A percentile compares a stretch with the other conserved stretches of the same genome.
These are phyloP conservation scores for Leccinellum rugosiceps DNA, from an alignment of 768 basidiomycete genomes.

Conservation along the genomic window DNA sequence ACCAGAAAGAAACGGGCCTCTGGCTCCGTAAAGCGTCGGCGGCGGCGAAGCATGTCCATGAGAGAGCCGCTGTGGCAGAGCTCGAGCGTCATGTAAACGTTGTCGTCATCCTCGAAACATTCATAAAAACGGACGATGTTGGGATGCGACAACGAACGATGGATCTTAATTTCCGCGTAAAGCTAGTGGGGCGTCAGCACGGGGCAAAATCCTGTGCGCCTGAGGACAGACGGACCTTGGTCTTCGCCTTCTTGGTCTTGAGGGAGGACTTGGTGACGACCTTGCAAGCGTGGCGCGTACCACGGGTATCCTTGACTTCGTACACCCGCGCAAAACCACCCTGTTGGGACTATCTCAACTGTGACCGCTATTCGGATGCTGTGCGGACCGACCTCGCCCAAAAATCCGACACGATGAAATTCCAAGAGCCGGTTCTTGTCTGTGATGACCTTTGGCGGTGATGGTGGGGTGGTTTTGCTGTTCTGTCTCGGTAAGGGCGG, in stretches of 20 bases:
- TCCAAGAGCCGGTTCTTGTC: slow-evolving; percentile 57
- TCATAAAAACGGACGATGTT: slow-evolving; percentile 92
- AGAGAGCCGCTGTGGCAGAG: slow-evolving; percentile 86
- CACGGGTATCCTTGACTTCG: slow-evolving; percentile 76
- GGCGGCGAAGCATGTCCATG: slow-evolving; percentile 87
- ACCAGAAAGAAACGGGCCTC: slow-evolving; percentile 92
- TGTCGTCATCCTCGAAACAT: slow-evolving; percentile 92
- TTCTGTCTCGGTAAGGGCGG: slow-evolving; percentile 81
- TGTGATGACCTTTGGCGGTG: slow-evolving; percentile 71
- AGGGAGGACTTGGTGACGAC: slow-evolving; percentile 91
- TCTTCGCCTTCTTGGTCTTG: slow-evolving; percentile 95
- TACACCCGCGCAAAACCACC: slow-evolving; percentile 98
- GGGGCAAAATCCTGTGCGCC: background rate
- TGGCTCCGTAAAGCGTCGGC: slow-evolving; percentile 85
- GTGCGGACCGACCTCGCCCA: slow-evolving; percentile 68
- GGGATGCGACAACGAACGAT: slow-evolving; percentile 84
- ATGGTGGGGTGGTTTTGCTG: slow-evolving; percentile 76
- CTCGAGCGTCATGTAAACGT: slow-evolving; percentile 97
- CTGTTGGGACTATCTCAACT: slow-evolving; percentile 25
- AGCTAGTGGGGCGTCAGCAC: slow-evolving; percentile 48
- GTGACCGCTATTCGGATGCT: background rate
- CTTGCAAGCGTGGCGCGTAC: slow-evolving; percentile 78
- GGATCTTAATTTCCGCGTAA: slow-evolving; percentile 98
- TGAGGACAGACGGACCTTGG: slow-evolving; percentile 57
- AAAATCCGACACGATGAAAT: slow-evolving; percentile 73